A percentile compares a stretch with the other conserved stretches of the same genome.
These are phyloP conservation scores for Tripterygium wilfordii DNA, from an alignment of 177 flowering plant species.

Conservation along the genomic window DNA sequence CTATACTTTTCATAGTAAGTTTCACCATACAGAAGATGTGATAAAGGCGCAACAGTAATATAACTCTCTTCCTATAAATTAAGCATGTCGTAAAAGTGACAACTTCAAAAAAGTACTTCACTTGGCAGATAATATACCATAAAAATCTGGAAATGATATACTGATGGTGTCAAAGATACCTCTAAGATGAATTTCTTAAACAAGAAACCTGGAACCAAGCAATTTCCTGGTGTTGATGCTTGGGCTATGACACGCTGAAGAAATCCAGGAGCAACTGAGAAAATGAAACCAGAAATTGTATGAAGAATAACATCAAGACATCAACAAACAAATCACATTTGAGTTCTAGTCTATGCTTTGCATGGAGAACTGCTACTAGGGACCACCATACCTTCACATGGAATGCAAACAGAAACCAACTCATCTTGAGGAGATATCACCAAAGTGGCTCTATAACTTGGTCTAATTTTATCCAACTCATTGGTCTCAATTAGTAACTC, in stretches of 20 bases:
- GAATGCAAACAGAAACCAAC: conserved; percentile 20
- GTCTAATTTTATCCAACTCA: conserved; percentile 47
- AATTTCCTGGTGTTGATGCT: conserved; percentile 12
- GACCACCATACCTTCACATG: conserved; percentile 65
- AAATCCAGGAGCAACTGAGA: conserved; percentile 59
- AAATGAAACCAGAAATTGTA: not conserved
- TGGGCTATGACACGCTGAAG: conserved; percentile 14
- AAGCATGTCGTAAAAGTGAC: too few species aligned
- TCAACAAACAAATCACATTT: not conserved
- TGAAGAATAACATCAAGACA: not conserved
- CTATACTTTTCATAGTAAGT: too few species aligned
- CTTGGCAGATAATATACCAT: too few species aligned
- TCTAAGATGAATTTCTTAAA: conserved; percentile 39
- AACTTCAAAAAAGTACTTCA: too few species aligned
- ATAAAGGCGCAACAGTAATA: too few species aligned
- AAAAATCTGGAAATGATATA: not conserved
- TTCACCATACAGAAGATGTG: too few species aligned
- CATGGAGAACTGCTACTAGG: too few species aligned
- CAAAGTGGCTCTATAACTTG: conserved; percentile 45
- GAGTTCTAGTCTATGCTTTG: not conserved
- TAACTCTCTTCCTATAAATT: too few species aligned
- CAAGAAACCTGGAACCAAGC: conserved; percentile 42
- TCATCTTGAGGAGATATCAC: conserved; percentile 34
- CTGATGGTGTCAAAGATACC: conserved; percentile 29
- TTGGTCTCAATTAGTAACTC: conserved; percentile 32